phyloP scores from a whole-genome alignment of 78 protist species.

The Dictyostelium capitatum region DNA sequence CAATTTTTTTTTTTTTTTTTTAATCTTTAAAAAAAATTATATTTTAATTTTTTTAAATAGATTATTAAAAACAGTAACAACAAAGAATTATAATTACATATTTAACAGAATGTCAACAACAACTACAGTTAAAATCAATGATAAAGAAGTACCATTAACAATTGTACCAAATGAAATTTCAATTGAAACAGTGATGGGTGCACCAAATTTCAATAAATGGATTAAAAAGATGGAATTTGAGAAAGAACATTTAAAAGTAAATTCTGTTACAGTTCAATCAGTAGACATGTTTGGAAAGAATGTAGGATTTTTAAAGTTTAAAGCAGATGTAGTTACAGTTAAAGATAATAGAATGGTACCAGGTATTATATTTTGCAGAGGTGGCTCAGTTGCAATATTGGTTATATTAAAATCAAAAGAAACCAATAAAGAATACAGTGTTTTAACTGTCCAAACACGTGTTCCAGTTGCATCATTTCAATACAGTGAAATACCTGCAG shows the following conservation, averaged over 20 bases:
- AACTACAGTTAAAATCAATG: background rate
- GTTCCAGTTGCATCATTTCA: conserved; percentile 68
- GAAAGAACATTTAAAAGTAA: conserved; percentile 47
- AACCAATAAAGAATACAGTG: conserved; percentile 45
- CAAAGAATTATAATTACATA: background rate
- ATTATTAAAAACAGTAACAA: background rate
- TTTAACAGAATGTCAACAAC: background rate
- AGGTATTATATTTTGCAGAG: conserved; percentile 77
- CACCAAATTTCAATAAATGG: conserved; percentile 80
- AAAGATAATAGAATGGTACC: conserved; percentile 71
- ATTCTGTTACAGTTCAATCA: conserved; percentile 33
- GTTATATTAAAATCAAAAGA: conserved; percentile 69
- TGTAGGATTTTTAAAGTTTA: conserved; percentile 80
- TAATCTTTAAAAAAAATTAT: background rate
- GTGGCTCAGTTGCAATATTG: conserved; percentile 81
- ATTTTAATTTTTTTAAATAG: background rate
- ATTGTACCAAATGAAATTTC: background rate
- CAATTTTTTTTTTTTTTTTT: background rate
- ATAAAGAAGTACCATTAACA: background rate
- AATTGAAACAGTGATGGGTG: background rate
- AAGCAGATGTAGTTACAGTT: conserved; percentile 63
- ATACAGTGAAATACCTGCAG: conserved; percentile 78
- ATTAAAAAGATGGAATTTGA: conserved; percentile 36
- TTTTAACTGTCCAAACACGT: conserved; percentile 79
- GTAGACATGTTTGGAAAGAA: conserved; percentile 82